Evolutionary conservation across 768 basidiomycete species (phyloP).

Genomic region (Pisolithus orientalis): DNA sequence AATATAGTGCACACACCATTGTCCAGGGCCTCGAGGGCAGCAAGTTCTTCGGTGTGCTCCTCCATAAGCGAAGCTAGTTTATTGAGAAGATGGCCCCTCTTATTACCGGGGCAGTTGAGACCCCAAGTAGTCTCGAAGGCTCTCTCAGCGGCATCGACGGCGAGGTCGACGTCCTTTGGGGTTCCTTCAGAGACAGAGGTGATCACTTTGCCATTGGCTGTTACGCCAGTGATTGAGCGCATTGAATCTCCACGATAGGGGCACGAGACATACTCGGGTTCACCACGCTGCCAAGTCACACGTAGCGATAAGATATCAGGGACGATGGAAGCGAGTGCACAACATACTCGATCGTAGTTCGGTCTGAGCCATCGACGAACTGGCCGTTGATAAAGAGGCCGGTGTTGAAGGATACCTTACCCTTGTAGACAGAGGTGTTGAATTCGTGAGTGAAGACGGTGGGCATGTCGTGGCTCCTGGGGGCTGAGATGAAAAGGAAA

Average conservation of each 20-base stretch:
- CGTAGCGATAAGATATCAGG: no score
- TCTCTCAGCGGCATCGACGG: slow-evolving; percentile 62
- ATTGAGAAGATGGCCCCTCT: slow-evolving; percentile 49
- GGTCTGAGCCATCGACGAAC: slow-evolving; percentile 51
- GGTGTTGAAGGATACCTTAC: slow-evolving; percentile 49
- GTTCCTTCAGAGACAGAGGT: slow-evolving; percentile 55
- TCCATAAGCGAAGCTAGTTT: slow-evolving; percentile 66
- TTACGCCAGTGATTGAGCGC: not conserved
- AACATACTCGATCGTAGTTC: slow-evolving; percentile 64
- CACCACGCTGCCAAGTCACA: slow-evolving; percentile 37
- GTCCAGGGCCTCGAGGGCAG: slow-evolving; percentile 70
- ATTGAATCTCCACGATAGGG: slow-evolving; percentile 1
- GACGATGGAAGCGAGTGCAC: not conserved
- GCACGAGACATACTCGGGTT: slow-evolving; percentile 41
- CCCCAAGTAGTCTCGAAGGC: slow-evolving; percentile 66
- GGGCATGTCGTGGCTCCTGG: slow-evolving; percentile 29
- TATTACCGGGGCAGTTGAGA: slow-evolving; percentile 44
- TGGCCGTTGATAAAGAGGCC: slow-evolving; percentile 70
- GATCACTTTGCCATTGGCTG: slow-evolving; percentile 61
- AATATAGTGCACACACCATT: slow-evolving; percentile 36
- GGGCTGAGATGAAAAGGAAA: no score
- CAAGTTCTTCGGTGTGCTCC: slow-evolving; percentile 52
- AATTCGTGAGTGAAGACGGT: slow-evolving; percentile 43
- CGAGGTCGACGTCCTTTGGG: slow-evolving; percentile 66
- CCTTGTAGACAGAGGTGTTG: slow-evolving; percentile 50